A percentile compares a stretch with the other conserved stretches of the same genome.
Conservation (phyloP, 73 alveolate species). For the Uronychia binucleata region DNA sequence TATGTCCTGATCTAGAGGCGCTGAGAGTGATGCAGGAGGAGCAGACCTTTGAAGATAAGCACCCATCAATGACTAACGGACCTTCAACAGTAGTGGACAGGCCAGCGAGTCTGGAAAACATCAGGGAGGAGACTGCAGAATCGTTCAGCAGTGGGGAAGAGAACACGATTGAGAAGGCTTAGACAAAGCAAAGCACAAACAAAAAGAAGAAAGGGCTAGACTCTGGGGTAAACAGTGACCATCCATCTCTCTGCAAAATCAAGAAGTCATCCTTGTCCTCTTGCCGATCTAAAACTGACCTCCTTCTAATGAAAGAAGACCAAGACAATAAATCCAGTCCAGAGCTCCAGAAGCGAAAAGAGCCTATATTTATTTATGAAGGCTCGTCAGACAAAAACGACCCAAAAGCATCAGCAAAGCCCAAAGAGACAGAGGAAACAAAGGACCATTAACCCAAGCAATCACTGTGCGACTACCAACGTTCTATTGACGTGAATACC, state of each 20-base stretch:
- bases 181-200: not conserved
- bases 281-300: not conserved
- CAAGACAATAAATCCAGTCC: not conserved
- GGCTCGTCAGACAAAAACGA: no score
- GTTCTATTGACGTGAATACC: no score
- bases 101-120: not conserved
- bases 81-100: not conserved
- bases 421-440: no score
- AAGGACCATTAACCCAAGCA: no score
- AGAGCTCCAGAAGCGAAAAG: not conserved
- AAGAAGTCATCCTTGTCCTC: not conserved
- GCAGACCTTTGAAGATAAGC: not conserved
- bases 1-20: no score
- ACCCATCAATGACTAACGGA: not conserved
- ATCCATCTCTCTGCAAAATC: no score
- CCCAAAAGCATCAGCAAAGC: no score
- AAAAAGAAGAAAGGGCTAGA: not conserved
- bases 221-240: not conserved
- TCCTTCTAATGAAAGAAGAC: not conserved
- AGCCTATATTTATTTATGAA: not conserved
- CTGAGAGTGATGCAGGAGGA: no score
- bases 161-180: not conserved
- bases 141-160: not conserved
- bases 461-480: no score
- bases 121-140: not conserved